Evolutionary conservation across 148 eudicot species (phyloP).

Genomic region (Polygonum maritimum): DNA sequence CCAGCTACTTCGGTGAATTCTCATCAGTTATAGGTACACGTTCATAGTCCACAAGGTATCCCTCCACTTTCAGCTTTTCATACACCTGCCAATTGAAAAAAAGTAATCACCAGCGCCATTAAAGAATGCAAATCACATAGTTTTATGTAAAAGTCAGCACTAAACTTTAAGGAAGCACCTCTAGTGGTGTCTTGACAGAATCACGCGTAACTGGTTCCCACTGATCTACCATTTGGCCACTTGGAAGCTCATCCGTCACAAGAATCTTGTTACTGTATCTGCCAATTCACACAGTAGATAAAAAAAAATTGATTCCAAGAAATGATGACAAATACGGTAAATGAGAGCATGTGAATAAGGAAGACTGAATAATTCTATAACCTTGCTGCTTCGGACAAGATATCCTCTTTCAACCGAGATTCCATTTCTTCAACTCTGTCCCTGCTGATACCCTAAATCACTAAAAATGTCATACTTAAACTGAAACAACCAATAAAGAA

Average conservation of each 20-base stretch:
- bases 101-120: constrained; percentile 11
- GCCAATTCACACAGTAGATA: constrained; percentile 18
- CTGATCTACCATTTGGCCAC: constrained; percentile 99
- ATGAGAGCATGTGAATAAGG: neutral
- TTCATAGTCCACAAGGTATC: constrained; percentile 77
- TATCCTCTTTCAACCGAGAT: constrained; percentile 83
- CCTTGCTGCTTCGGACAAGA: constrained; percentile 87
- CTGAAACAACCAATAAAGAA: neutral
- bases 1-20: constrained; percentile 92
- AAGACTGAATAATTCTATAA: constrained; percentile 15
- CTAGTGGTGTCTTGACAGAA: constrained; percentile 78
- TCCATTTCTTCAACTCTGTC: constrained; percentile 95
- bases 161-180: constrained; percentile 32
- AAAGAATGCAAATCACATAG: constrained; percentile 4
- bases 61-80: constrained; percentile 54
- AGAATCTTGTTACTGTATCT: constrained; percentile 90
- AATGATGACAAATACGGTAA: neutral
- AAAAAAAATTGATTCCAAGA: constrained; percentile 1
- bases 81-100: constrained; percentile 56
- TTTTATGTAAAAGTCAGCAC: neutral
- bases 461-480: constrained; percentile 14
- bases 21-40: constrained; percentile 94
- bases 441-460: constrained; percentile 93
- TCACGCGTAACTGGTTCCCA: constrained; percentile 87
- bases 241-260: constrained; percentile 96